phyloP scores from a whole-genome alignment of 371 early-diverging fungal species.

The Coemansia sp. region DNA sequence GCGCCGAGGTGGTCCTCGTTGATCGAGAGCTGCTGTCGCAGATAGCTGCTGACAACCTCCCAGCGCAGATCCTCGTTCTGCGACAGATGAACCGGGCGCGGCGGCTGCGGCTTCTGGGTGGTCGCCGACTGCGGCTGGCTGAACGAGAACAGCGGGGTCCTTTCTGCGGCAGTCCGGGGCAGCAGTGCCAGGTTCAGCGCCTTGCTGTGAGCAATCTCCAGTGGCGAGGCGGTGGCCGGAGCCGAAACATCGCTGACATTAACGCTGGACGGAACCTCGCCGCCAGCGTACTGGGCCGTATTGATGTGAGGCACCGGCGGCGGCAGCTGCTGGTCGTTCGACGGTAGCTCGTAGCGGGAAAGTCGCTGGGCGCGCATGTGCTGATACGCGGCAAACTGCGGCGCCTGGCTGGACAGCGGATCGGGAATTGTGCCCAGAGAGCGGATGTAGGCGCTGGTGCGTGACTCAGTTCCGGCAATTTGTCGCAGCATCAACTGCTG shows the following conservation, averaged over 20 bases:
- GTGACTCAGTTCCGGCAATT: slow-evolving; percentile 2
- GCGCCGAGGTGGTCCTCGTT: slow-evolving; percentile 28
- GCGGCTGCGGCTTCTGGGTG: background rate
- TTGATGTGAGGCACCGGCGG: slow-evolving; percentile 5
- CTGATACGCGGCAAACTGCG: slow-evolving; percentile 39
- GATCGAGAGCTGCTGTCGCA: slow-evolving; percentile 36
- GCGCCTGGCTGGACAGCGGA: slow-evolving; percentile 21
- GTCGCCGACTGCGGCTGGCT: slow-evolving; percentile 5
- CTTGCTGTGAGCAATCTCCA: slow-evolving; percentile 17
- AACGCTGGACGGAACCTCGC: slow-evolving; percentile 2
- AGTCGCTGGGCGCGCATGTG: slow-evolving; percentile 32
- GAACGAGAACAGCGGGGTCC: background rate
- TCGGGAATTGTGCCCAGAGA: slow-evolving; percentile 12
- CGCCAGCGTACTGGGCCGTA: background rate
- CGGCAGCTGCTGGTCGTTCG: background rate
- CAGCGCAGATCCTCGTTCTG: slow-evolving; percentile 41
- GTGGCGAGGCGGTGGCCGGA: slow-evolving; percentile 11
- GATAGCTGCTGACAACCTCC: slow-evolving; percentile 36
- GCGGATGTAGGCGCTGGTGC: slow-evolving; percentile 11
- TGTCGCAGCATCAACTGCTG: background rate
- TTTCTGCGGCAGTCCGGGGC: background rate
- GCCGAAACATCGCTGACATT: background rate
- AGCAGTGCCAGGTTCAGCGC: background rate
- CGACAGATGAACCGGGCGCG: slow-evolving; percentile 28
- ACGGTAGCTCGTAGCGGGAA: slow-evolving; percentile 21